A percentile compares a stretch with the other conserved stretches of the same genome.
Evolutionary conservation across 768 basidiomycete species (phyloP).

Genomic region (Ephemerocybe angulata): DNA sequence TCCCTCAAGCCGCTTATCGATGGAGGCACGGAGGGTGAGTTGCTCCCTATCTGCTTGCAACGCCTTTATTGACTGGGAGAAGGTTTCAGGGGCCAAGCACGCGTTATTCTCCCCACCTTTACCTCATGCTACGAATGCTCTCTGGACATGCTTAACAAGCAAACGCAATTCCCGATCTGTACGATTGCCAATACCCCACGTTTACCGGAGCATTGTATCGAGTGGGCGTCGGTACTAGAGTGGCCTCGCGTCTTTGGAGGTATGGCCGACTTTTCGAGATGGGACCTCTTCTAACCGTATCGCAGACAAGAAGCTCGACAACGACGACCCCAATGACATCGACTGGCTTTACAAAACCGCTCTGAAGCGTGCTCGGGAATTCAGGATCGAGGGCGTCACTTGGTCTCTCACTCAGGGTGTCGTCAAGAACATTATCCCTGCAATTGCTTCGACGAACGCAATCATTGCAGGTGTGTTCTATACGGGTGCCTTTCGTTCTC

Average conservation of each 20-base stretch:
- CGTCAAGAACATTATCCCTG: slow-evolving; percentile 99
- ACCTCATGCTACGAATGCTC: slow-evolving; percentile 98
- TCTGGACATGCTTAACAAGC: slow-evolving; percentile 97
- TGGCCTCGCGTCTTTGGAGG: slow-evolving; percentile 95
- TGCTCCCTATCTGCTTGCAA: not conserved
- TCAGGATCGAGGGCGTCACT: slow-evolving; percentile 97
- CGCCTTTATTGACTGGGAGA: slow-evolving; percentile 6
- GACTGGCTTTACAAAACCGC: slow-evolving; percentile 87
- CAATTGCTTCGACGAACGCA: slow-evolving; percentile 97
- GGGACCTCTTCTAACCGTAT: not conserved
- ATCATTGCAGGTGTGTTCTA: slow-evolving; percentile 78
- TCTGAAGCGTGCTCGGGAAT: slow-evolving; percentile 79
- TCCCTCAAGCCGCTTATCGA: slow-evolving; percentile 96
- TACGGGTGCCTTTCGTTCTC: not conserved
- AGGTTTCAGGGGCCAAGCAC: slow-evolving; percentile 99
- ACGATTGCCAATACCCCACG: slow-evolving; percentile 99
- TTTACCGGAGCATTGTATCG: slow-evolving; percentile 97
- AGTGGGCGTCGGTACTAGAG: slow-evolving; percentile 98
- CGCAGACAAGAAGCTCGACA: slow-evolving; percentile 94
- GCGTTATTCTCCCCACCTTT: slow-evolving; percentile 92
- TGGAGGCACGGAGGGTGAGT: slow-evolving; percentile 92
- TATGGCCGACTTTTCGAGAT: slow-evolving; percentile 25
- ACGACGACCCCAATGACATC: slow-evolving; percentile 96
- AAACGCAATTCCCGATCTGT: slow-evolving; percentile 95
- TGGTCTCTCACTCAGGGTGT: slow-evolving; percentile 98